A percentile compares a stretch with the other conserved stretches of the same genome.
These are phyloP conservation scores for Zymoseptoria pseudotritici DNA, from an alignment of 2,329 filamentous ascomycete genomes.

Conservation along the genomic window DNA sequence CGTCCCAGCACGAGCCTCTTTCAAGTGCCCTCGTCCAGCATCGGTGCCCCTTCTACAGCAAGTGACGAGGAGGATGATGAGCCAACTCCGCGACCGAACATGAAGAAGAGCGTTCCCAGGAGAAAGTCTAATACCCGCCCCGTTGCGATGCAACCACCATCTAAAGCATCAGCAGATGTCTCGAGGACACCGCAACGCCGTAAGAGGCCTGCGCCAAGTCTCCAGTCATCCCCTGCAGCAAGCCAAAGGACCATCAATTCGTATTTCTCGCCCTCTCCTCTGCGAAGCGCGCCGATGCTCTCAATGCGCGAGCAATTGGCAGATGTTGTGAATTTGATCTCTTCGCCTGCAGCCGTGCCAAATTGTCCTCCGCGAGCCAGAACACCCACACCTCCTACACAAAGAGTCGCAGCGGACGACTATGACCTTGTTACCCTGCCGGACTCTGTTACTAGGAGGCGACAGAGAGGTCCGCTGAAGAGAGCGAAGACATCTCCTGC, in stretches of 20 bases:
- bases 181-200: constrained; percentile 20
- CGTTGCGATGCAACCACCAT: background rate
- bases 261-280: constrained; percentile 23
- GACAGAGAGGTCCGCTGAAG: constrained; percentile 23
- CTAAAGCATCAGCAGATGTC: constrained; percentile 1
- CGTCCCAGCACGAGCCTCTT: background rate
- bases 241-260: constrained; percentile 21
- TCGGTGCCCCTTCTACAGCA: background rate
- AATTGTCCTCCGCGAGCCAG: background rate
- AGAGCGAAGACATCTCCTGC: constrained; percentile 25
- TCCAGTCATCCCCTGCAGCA: constrained; percentile 15
- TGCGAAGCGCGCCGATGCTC: constrained; percentile 5
- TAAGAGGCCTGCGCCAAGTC: constrained; percentile 23
- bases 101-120: constrained; percentile 1
- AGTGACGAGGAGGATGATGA: background rate
- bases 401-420: background rate
- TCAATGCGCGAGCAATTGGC: background rate
- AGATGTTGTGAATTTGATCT: constrained; percentile 26
- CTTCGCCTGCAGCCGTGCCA: constrained; percentile 17
- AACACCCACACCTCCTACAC: background rate
- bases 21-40: background rate
- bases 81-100: background rate
- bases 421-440: constrained; percentile 14
- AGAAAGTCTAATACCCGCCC: background rate
- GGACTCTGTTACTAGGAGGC: constrained; percentile 27